Base-by-base conservation (phyloP, 2,329 filamentous ascomycete genomes). In the Hymenoscyphus infarciens region DNA sequence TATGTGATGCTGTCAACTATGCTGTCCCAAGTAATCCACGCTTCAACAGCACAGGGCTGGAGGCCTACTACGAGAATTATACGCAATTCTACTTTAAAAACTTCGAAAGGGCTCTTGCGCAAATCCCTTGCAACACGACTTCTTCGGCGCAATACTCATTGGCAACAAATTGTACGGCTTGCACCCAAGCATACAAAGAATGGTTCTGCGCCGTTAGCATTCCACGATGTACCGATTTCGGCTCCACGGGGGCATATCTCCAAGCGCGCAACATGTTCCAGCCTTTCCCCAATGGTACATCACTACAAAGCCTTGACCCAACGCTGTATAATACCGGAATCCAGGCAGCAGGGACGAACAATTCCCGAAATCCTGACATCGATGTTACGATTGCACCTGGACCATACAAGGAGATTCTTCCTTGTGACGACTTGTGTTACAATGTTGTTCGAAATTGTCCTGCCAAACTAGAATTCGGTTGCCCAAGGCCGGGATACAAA, bases 161-260 rank as follows among this genome's bases (percentile, higher is more conserved):
- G 15, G 89, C 86, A 1, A 85, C 87, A 52, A 84, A 77, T 68
- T 99, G 95, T 79, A 76, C 79, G 53, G 84, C 96, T 75, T 99
- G 95, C 76, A 84, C 81, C 16, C 72, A 74, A 0, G 91, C 92
- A 8, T 99, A 99, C 82, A 97, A 96, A 75, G 82, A 87, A 72
- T 99, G 95, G 95, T 87, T 99, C 22, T 99, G 95, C 78, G 90
- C 91, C 27, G 92, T 98, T 31, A 89, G 87, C 16, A 95, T 99
- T 65, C 95, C 95, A 1, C 90, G 93, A 33, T 99, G 95, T 78
- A 88, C 91, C 72, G 94, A 97, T 77, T 95, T 90, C 70, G 84
- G 82, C 58, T 84, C 81, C 57, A 71, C 75, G 1, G 79, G 80
- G 15, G 60, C 80, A 1, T 75, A 80, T 66, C 76, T 74, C 10